These are phyloP conservation scores for Persicaria maculosa DNA, from an alignment of 148 eudicot species.

Conservation along the genomic window DNA sequence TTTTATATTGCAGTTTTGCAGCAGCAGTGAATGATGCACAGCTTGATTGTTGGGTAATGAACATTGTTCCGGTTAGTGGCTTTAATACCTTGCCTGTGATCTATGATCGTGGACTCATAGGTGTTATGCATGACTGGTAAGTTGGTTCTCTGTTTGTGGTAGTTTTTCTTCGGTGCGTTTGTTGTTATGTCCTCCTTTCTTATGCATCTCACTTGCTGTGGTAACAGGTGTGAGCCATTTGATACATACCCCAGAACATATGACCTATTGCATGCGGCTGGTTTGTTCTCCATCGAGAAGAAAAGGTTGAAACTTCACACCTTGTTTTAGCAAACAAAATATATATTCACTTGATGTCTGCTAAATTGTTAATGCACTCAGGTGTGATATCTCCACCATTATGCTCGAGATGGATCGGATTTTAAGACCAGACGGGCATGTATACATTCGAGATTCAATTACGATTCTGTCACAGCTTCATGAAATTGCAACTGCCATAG, in stretches of 20 bases:
- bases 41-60: slow-evolving; percentile 73
- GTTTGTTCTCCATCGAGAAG: slow-evolving; percentile 53
- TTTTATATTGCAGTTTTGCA: slow-evolving; percentile 47
- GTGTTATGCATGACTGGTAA: slow-evolving; percentile 89
- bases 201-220: neutral
- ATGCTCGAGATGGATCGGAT: slow-evolving; percentile 80
- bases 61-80: slow-evolving; percentile 70
- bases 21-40: slow-evolving; percentile 46
- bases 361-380: slow-evolving; percentile 13
- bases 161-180: neutral
- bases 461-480: slow-evolving; percentile 40
- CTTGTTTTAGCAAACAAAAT: no score
- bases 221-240: slow-evolving; percentile 67
- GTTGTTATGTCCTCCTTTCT: neutral
- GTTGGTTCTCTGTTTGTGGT: slow-evolving; percentile 2
- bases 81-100: slow-evolving; percentile 61
- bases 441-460: slow-evolving; percentile 46
- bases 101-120: slow-evolving; percentile 76
- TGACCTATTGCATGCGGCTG: slow-evolving; percentile 55
- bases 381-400: slow-evolving; percentile 51
- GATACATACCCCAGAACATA: slow-evolving; percentile 77
- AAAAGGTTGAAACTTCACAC: slow-evolving; percentile 31
- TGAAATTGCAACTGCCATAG: slow-evolving; percentile 48
- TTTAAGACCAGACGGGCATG: slow-evolving; percentile 52
- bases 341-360: neutral